Evolutionary conservation across 2,329 filamentous ascomycete genomes (phyloP).

Genomic region (Elsinoe arachidis): DNA sequence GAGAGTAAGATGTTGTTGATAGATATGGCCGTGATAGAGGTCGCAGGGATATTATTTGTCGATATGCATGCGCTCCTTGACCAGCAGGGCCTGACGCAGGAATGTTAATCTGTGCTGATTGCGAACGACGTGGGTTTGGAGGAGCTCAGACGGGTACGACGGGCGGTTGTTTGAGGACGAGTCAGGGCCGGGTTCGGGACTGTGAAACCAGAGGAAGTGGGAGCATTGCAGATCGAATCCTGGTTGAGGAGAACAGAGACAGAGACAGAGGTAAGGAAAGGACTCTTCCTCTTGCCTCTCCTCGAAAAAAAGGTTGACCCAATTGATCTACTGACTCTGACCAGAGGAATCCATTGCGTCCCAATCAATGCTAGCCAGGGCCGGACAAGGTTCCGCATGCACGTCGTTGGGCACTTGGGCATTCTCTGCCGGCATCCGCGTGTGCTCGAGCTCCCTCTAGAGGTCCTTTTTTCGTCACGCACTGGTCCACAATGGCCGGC

Average conservation of each 20-base stretch:
- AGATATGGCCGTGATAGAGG: neutral
- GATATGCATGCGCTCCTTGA: neutral
- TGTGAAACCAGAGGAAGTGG: neutral
- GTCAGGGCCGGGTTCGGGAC: slow-evolving; percentile 4
- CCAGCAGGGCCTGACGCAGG: neutral
- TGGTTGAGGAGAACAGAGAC: neutral
- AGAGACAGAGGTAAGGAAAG: neutral
- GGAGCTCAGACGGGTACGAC: slow-evolving; percentile 1
- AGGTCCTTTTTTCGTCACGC: too few relatives aligned
- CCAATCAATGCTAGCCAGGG: neutral
- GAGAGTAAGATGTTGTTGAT: neutral
- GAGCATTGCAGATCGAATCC: slow-evolving; percentile 8
- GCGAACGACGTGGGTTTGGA: slow-evolving; percentile 8
- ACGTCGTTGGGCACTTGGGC: neutral
- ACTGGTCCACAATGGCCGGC: too few relatives aligned
- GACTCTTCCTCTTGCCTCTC: neutral
- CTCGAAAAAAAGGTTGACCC: slow-evolving; percentile 2
- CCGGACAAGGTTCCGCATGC: slow-evolving; percentile 5
- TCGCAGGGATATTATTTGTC: neutral
- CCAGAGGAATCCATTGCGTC: neutral
- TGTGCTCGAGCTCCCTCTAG: neutral
- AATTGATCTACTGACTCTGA: neutral
- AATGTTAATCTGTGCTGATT: slow-evolving; percentile 4
- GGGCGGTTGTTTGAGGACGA: slow-evolving; percentile 7
- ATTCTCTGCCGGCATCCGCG: slow-evolving; percentile 6